Base-by-base conservation (phyloP, 345 rosid genomes). In the Acer yangbiense region DNA sequence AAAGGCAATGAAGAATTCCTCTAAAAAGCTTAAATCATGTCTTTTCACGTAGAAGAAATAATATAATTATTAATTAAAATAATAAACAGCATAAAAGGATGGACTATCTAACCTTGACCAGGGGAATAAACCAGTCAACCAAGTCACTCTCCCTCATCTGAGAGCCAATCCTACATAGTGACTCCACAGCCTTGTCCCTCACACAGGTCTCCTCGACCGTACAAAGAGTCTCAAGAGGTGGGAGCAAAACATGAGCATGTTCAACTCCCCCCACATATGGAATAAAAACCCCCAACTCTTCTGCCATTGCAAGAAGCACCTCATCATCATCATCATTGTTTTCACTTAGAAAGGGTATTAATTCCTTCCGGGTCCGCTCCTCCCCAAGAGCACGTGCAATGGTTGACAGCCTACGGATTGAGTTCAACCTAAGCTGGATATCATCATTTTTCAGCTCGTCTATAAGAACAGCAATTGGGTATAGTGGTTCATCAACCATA, bases 341-440 rank as follows among this genome's bases (percentile, higher is more conserved):
- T 84, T 95, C 99, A 23, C 96, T 89, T 73, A 93, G 76, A 76
- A 95, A 95, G 0, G 99, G 99, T 69, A 95, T 92, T 60, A 95
- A 77, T 78, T 95, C 99, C 87, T 90, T 95, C 71, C 99, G 85
- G 0, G 98, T 93, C 67, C 97, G 86, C 68, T 95, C 99, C 83
- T 95, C 99, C 21, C 99, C 98, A 60, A 95, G 98, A 18, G 99
- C 99, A 60, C 96, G 96, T 3, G 98, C 98, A 54, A 95, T 95
- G 0, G 99, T 95, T 44, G 99, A 93, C 27, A 95, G 80, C 69
- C 97, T 87, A 23, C 97, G 92, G 63, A 95, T 95, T 0, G 99
- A 93, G 87, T 92, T 92, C 84, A 95, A 77, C 1, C 99, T 89
- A 17, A 95, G 95, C 85, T 95, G 99, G 64, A 95, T 95, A 80